Percentiles rank a stretch among this genome's conserved stretches.
Evolutionary conservation across 2,329 filamentous ascomycete species (phyloP).

Genomic region (Niveomyces coronatus): DNA sequence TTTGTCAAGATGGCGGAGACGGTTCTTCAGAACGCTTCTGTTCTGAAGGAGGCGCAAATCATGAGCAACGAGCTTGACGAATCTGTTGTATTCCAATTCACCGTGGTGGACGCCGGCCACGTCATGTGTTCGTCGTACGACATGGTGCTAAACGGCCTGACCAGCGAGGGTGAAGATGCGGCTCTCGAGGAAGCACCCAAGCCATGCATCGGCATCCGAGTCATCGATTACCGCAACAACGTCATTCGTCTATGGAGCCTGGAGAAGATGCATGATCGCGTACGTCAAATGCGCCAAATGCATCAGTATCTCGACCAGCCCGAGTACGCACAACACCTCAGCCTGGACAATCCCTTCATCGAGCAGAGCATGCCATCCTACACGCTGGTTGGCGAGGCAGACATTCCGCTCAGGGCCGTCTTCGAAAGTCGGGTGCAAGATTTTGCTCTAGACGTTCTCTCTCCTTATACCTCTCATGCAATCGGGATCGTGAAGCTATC

Average conservation of each 20-base stretch:
- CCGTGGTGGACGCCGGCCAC: slow-evolving; percentile 81
- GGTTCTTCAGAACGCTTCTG: slow-evolving; percentile 76
- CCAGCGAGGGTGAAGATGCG: slow-evolving; percentile 72
- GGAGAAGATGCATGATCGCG: slow-evolving; percentile 78
- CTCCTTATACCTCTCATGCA: slow-evolving; percentile 82
- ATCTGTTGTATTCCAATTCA: slow-evolving; percentile 88
- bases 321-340: slow-evolving; percentile 88
- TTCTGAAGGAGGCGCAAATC: slow-evolving; percentile 90
- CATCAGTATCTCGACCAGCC: slow-evolving; percentile 93
- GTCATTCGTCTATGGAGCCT: slow-evolving; percentile 92
- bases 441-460: slow-evolving; percentile 81
- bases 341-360: slow-evolving; percentile 84
- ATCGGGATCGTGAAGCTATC: slow-evolving; percentile 86
- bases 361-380: slow-evolving; percentile 88
- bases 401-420: slow-evolving; percentile 84
- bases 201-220: slow-evolving; percentile 81
- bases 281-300: slow-evolving; percentile 91
- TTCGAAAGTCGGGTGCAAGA: slow-evolving; percentile 94
- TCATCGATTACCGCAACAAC: slow-evolving; percentile 79
- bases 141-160: slow-evolving; percentile 84
- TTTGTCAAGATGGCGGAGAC: slow-evolving; percentile 92
- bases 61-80: slow-evolving; percentile 97
- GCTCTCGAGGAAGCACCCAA: slow-evolving; percentile 73
- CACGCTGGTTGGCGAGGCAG: slow-evolving; percentile 83
- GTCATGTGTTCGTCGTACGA: slow-evolving; percentile 90